Evolutionary conservation across 164 flowering plant genomes (phyloP).

Genomic region (Vitis vinifera): DNA sequence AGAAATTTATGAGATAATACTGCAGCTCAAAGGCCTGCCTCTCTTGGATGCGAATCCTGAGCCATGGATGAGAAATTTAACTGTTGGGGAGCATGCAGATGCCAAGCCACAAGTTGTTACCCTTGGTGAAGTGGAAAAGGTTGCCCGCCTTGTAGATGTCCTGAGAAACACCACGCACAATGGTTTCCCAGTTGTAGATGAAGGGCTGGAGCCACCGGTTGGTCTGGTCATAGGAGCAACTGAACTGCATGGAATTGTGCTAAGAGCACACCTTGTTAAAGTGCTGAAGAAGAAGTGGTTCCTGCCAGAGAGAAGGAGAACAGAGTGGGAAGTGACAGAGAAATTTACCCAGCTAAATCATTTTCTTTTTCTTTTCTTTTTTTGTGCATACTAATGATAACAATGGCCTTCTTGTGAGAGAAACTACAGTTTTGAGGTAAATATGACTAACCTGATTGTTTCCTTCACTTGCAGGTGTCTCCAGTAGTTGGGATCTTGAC

Average conservation of each 20-base stretch:
- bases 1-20: constrained; percentile 70
- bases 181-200: constrained; percentile 78
- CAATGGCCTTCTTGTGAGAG: constrained; percentile 68
- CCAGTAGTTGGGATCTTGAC: constrained; percentile 93
- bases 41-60: constrained; percentile 83
- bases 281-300: constrained; percentile 82
- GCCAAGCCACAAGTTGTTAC: constrained; percentile 69
- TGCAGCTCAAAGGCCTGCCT: constrained; percentile 83
- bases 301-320: constrained; percentile 51
- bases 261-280: constrained; percentile 71
- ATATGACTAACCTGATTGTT: constrained; percentile 18
- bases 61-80: constrained; percentile 86
- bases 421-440: not conserved
- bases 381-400: no score
- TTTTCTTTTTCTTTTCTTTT: no score
- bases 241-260: constrained; percentile 70
- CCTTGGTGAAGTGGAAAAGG: constrained; percentile 80
- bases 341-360: constrained; percentile 24
- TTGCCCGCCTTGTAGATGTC: constrained; percentile 63
- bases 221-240: constrained; percentile 38
- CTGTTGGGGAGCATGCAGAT: constrained; percentile 79
- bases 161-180: constrained; percentile 73
- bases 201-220: constrained; percentile 36
- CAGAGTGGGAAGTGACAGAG: constrained; percentile 77
- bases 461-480: constrained; percentile 45